These are phyloP conservation scores for Fraxinus americana DNA, from an alignment of 257 asterid genomes.

Conservation along the genomic window DNA sequence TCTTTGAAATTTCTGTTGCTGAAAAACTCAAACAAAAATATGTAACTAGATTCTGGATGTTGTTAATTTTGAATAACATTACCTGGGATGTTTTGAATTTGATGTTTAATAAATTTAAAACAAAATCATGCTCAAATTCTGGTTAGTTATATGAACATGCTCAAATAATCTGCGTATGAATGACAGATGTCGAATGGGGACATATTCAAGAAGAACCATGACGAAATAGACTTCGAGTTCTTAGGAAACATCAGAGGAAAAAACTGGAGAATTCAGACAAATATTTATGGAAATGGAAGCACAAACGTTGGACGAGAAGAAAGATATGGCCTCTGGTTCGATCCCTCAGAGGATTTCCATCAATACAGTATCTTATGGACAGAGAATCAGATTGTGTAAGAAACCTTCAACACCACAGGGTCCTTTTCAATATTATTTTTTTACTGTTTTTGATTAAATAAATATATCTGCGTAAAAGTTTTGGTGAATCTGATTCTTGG, in stretches of 20 bases:
- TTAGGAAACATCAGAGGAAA: conserved; percentile 84
- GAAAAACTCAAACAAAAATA: neutral
- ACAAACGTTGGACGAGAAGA: conserved; percentile 78
- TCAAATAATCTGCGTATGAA: neutral
- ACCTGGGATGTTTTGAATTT: neutral
- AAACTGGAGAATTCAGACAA: conserved; percentile 86
- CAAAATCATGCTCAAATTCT: neutral
- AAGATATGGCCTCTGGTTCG: conserved; percentile 86
- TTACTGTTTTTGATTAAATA: conserved; percentile 5
- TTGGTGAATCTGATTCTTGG: conserved; percentile 30
- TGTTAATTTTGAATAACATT: neutral
- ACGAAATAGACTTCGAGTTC: conserved; percentile 85
- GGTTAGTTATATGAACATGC: neutral
- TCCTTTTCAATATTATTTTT: neutral
- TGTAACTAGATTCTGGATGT: neutral
- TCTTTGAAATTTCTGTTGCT: neutral
- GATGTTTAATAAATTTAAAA: too few relatives aligned
- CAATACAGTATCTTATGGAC: conserved; percentile 78
- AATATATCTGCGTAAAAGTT: conserved; percentile 11
- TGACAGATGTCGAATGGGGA: conserved; percentile 84
- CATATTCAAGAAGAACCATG: conserved; percentile 75
- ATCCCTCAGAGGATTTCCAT: conserved; percentile 85
- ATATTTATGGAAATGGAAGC: conserved; percentile 90
- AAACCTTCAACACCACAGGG: neutral
- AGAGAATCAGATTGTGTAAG: conserved; percentile 65